Evolutionary conservation across 179 eudicot genomes (phyloP), one percentile per base, ranked within the genome.

Genomic region (Sideroxylon spinosum): DNA sequence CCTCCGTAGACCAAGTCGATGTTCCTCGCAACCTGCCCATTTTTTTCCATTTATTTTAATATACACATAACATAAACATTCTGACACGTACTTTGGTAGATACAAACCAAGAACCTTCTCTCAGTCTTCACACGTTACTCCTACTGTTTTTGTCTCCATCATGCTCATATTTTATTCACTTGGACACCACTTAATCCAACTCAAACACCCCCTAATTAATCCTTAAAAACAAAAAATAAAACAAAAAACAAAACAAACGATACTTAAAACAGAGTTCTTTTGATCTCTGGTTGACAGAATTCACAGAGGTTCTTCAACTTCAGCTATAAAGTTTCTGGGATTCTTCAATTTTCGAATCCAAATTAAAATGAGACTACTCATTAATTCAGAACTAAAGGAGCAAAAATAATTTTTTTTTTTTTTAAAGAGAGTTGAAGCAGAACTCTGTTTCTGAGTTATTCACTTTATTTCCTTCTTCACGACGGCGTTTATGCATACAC

Each of bases 1-100:
- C 91, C 91, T 55, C 91, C 91, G 60, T 88, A 88, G 6, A 88
- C 91, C 89, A 88, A 80, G 82, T 88, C 90, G 49, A 88, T 85
- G 71, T 82, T 87, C 72, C 87, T 83, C 78, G 81, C 90, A 76
- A 88, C 90, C 91, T 88, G 85, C 83, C 82, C 5, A 3, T 37
- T 37, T 37, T 10, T 26, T 64, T 49, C 8, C 4, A 4, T 6
- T 12, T 19, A 61, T n/a, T 71, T 22, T n/a, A 17, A 6, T 7
- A 28, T 61, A 6, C 23, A 37, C 44, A 37, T 37, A 37, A 53
- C 9, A 16, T 55, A 60, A 59, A 75, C 52, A 9, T 2, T 44
- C 16, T 61, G 67, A 44, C 68, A 61, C 68, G 68, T 23, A 74
- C 44, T 46, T 13, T 37, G 44, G 44, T 3, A 37, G 12, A 60